phyloP scores from a whole-genome alignment of 208 protist genomes.

The Wallacemonas sp. region DNA sequence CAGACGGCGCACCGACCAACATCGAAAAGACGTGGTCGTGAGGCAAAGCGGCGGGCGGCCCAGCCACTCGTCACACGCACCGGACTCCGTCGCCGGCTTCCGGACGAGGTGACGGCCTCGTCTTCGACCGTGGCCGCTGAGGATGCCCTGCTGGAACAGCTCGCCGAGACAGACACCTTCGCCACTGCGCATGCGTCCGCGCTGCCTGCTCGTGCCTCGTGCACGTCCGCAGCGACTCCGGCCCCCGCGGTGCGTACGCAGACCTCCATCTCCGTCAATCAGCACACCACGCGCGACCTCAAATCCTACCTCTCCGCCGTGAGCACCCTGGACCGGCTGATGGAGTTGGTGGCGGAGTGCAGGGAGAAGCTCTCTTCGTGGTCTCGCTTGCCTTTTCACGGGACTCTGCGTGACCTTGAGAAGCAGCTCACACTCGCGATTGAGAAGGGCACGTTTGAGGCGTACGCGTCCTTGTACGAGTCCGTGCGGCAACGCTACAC shows the following conservation, averaged over 20 bases:
- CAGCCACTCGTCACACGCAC: background rate
- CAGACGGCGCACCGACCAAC: background rate
- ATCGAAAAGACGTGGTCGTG: background rate
- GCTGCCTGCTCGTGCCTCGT: too few relatives aligned
- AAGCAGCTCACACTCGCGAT: slow-evolving; percentile 29
- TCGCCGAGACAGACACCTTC: background rate
- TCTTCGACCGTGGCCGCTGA: background rate
- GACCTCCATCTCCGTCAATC: background rate
- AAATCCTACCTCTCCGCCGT: background rate
- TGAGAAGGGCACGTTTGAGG: slow-evolving; percentile 33
- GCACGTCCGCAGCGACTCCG: too few relatives aligned
- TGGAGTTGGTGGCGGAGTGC: slow-evolving; percentile 17
- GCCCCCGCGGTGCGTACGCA: too few relatives aligned
- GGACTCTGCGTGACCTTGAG: slow-evolving; percentile 34
- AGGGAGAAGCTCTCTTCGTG: slow-evolving; percentile 20
- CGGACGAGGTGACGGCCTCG: background rate
- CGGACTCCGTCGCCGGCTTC: background rate
- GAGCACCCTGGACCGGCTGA: slow-evolving; percentile 9
- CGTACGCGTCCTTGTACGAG: slow-evolving; percentile 28
- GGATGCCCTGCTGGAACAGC: background rate
- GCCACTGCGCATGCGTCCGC: background rate
- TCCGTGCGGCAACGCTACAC: slow-evolving; percentile 36
- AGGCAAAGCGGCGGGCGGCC: background rate
- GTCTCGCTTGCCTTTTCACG: slow-evolving; percentile 23
- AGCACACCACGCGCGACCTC: slow-evolving; percentile 1